Evolutionary conservation across 768 basidiomycete genomes (phyloP).

Genomic region (Mycena olivaceomarginata): DNA sequence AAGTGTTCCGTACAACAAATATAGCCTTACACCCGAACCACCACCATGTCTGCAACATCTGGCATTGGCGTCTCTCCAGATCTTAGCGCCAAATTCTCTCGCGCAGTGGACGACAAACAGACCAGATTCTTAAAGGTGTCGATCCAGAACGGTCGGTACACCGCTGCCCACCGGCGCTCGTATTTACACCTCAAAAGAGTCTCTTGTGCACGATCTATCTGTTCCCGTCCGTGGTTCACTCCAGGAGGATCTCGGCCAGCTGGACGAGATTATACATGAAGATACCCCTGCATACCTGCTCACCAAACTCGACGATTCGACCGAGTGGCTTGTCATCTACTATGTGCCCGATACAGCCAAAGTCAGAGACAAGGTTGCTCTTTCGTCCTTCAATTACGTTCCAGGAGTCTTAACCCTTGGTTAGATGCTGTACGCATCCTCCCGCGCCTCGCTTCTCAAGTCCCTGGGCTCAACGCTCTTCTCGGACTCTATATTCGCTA

Average conservation of each 20-base stretch:
- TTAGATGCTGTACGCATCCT: conserved; percentile 94
- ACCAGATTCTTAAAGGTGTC: conserved; percentile 86
- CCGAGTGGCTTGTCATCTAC: conserved; percentile 84
- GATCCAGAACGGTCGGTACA: conserved; percentile 80
- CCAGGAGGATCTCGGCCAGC: conserved; percentile 74
- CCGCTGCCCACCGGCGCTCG: conserved; percentile 44
- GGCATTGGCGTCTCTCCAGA: conserved; percentile 81
- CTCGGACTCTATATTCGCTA: conserved; percentile 86
- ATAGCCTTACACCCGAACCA: conserved; percentile 10
- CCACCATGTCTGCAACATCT: conserved; percentile 82
- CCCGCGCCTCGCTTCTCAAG: conserved; percentile 80
- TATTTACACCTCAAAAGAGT: conserved; percentile 66
- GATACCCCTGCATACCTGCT: conserved; percentile 86
- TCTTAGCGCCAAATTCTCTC: conserved; percentile 74
- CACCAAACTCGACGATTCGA: conserved; percentile 75
- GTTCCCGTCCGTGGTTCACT: conserved; percentile 71
- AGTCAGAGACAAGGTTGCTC: conserved; percentile 85
- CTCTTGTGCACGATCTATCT: conserved; percentile 76
- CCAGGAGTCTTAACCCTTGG: conserved; percentile 15
- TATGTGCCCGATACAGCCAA: conserved; percentile 91
- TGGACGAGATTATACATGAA: conserved; percentile 73
- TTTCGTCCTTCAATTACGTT: conserved; percentile 12
- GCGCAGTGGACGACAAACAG: conserved; percentile 68
- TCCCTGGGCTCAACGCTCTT: conserved; percentile 85
- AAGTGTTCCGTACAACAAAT: conserved; percentile 14